A percentile compares a stretch with the other conserved stretches of the same genome.
These are phyloP conservation scores for Brassica nigra DNA, from an alignment of 345 rosid genomes.

Conservation along the genomic window DNA sequence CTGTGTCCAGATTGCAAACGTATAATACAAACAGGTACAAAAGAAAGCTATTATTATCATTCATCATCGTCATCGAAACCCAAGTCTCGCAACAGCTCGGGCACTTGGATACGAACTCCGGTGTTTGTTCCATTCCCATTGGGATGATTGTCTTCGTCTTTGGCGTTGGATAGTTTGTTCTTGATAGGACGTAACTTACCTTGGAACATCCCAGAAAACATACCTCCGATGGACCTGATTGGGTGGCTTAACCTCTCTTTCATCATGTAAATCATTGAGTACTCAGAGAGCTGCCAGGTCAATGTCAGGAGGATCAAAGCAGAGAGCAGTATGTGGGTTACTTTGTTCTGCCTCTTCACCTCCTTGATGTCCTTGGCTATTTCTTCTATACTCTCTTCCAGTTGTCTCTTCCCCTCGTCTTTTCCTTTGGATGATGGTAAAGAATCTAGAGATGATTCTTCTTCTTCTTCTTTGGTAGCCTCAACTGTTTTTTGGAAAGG, in stretches of 20 bases:
- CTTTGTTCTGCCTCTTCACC: conserved; percentile 65
- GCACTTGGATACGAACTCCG: conserved; percentile 40
- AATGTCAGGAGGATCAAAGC: conserved; percentile 62
- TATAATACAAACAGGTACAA: neutral
- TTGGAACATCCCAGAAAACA: conserved; percentile 49
- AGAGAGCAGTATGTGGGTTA: conserved; percentile 74
- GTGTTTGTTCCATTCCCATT: conserved; percentile 23
- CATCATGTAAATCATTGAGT: conserved; percentile 58
- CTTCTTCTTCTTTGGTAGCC: conserved; percentile 22
- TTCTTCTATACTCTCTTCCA: conserved; percentile 45
- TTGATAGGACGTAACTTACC: conserved; percentile 26
- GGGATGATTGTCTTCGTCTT: conserved; percentile 4
- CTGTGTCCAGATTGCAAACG: neutral
- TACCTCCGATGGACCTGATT: conserved; percentile 52
- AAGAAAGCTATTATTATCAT: conserved; percentile 11
- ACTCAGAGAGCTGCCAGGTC: conserved; percentile 80
- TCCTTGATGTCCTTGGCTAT: conserved; percentile 59
- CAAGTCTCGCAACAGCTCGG: conserved; percentile 54
- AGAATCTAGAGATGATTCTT: conserved; percentile 5
- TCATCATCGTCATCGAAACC: conserved; percentile 36
- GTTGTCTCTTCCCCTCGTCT: neutral
- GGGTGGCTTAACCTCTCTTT: conserved; percentile 68
- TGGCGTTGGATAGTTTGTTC: conserved; percentile 12
- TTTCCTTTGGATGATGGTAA: conserved; percentile 16
- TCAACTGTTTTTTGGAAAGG: neutral